Percentiles rank a stretch among this genome's conserved stretches.
Evolutionary conservation across 2,329 filamentous ascomycete species (phyloP).

Genomic region (Aspergillus sp.): DNA sequence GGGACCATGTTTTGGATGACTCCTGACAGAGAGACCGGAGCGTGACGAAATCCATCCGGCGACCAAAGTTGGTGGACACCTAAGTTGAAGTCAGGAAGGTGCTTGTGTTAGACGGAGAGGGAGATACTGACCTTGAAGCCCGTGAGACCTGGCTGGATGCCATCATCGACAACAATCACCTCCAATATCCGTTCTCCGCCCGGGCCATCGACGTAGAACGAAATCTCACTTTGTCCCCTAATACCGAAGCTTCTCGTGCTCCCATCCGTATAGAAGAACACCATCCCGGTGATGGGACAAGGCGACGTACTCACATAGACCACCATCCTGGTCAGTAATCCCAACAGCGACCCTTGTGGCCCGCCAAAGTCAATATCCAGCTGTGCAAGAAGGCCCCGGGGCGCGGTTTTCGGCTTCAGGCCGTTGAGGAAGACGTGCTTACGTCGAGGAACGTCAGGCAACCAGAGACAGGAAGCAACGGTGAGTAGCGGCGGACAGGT

Average conservation of each 20-base stretch:
- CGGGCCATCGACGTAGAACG: not conserved
- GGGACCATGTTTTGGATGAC: not conserved
- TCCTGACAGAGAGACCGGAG: too few species aligned
- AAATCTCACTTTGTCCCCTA: not conserved
- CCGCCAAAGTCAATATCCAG: not conserved
- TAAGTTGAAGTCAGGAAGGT: not conserved
- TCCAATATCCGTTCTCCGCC: not conserved
- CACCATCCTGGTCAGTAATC: not conserved
- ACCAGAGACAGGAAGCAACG: not conserved
- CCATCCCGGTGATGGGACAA: not conserved
- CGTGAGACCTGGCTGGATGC: not conserved
- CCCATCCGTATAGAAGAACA: not conserved
- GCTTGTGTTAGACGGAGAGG: not conserved
- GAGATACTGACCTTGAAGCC: not conserved
- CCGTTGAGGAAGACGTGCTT: not conserved
- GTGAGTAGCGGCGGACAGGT: not conserved
- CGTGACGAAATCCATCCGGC: not conserved
- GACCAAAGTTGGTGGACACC: not conserved
- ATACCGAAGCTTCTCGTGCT: not conserved
- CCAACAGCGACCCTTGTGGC: not conserved
- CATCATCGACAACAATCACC: not conserved
- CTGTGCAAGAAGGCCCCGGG: not conserved
- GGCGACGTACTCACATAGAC: not conserved
- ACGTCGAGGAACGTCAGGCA: not conserved
- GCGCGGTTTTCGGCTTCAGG: not conserved